phyloP scores from a whole-genome alignment of 768 basidiomycete genomes.

The Serendipita sp. region DNA sequence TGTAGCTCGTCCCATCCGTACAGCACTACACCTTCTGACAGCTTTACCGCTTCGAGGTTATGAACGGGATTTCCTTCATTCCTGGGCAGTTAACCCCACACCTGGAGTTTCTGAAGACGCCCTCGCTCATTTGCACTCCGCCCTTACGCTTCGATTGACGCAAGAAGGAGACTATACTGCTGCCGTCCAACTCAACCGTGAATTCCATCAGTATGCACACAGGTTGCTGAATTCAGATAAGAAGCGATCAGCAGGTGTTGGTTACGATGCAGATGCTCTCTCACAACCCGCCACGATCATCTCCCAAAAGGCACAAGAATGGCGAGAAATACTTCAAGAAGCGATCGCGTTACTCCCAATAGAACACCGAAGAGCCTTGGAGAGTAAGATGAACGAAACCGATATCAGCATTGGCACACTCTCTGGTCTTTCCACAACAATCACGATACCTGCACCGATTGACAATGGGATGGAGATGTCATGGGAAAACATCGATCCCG shows the following conservation, averaged over 20 bases:
- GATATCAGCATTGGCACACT: not conserved
- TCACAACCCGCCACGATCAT: not conserved
- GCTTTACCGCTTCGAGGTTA: not conserved
- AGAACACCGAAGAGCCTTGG: not conserved
- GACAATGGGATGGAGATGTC: conserved; percentile 1
- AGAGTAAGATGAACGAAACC: not conserved
- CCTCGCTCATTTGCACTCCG: not conserved
- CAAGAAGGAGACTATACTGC: not conserved
- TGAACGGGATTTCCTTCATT: not conserved
- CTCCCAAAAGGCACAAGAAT: not conserved
- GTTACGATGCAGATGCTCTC: not conserved
- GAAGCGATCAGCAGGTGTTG: too few species aligned
- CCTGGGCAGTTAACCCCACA: not conserved
- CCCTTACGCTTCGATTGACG: not conserved
- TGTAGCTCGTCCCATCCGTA: not conserved
- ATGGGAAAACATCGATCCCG: not conserved
- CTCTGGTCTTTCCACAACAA: too few species aligned
- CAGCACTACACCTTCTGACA: not conserved
- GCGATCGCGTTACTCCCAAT: not conserved
- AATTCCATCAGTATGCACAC: not conserved
- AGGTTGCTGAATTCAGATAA: not conserved
- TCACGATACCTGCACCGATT: not conserved
- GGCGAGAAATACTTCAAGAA: not conserved
- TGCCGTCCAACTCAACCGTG: not conserved
- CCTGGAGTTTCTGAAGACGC: not conserved